phyloP scores from a whole-genome alignment of 2,329 filamentous ascomycete genomes.

The Trichophaea hybrida region DNA sequence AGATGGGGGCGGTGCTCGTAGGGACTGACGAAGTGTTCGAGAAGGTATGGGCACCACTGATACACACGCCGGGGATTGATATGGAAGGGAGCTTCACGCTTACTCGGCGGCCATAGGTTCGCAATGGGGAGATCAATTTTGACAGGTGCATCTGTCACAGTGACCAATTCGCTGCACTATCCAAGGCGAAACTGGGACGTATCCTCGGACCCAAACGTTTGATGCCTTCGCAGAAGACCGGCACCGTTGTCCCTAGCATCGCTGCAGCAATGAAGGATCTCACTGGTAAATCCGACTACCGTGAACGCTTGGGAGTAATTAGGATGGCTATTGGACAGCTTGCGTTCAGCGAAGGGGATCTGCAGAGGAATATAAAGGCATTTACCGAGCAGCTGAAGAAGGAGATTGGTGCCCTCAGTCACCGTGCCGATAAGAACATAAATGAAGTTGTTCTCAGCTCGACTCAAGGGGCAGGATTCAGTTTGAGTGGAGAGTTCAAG shows the following conservation, averaged over 20 bases:
- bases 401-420: conserved; percentile 31
- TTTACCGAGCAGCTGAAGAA: conserved; percentile 64
- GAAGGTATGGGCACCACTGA: conserved; percentile 37
- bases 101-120: conserved; percentile 30
- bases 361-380: conserved; percentile 68
- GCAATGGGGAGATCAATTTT: conserved; percentile 65
- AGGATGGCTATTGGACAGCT: conserved; percentile 84
- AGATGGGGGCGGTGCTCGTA: conserved; percentile 65
- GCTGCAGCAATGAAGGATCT: conserved; percentile 62
- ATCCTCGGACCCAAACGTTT: conserved; percentile 77
- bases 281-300: conserved; percentile 71
- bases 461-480: conserved; percentile 74
- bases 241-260: conserved; percentile 76
- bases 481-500: conserved; percentile 64
- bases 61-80: neutral
- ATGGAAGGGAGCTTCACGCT: neutral
- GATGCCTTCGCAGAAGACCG: conserved; percentile 81
- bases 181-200: conserved; percentile 64
- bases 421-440: conserved; percentile 33
- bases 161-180: conserved; percentile 61
- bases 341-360: conserved; percentile 71
- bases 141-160: conserved; percentile 78
- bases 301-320: conserved; percentile 71
- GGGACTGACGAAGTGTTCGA: conserved; percentile 80
- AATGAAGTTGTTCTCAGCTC: conserved; percentile 66